Conservation (phyloP, 1,139 yeast species). For the Saccharomycopsis hybrid region DNA sequence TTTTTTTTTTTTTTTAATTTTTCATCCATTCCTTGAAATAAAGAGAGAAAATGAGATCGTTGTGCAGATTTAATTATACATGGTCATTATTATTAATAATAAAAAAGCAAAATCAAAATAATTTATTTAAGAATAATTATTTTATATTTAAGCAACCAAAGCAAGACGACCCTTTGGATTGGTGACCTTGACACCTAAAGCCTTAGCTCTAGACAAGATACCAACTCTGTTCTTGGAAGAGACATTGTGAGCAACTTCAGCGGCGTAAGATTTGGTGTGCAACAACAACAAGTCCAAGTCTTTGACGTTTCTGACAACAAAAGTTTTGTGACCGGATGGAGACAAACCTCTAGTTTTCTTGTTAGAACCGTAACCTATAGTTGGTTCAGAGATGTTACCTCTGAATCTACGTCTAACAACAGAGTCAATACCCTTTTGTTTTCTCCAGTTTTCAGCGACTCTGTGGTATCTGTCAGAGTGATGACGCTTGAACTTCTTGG, state of each 20-base stretch:
- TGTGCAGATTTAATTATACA: no score
- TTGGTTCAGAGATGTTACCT: constrained; percentile 98
- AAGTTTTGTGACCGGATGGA: constrained; percentile 98
- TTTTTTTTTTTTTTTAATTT: no score
- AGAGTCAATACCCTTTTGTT: constrained; percentile 99
- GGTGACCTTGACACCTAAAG: constrained; percentile 98
- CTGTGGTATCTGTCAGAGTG: constrained; percentile 99
- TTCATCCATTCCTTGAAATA: no score
- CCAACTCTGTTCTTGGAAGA: constrained; percentile 98
- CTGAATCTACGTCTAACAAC: constrained; percentile 99
- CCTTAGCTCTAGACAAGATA: constrained; percentile 95
- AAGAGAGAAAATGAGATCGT: no score
- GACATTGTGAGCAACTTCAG: constrained; percentile 98
- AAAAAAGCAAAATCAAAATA: no score
- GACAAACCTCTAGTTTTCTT: constrained; percentile 93
- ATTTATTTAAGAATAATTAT: no score
- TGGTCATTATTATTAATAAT: background rate
- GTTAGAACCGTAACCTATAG: constrained; percentile 99
- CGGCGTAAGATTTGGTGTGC: constrained; percentile 99
- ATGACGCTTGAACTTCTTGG: constrained; percentile 99
- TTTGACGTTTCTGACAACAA: constrained; percentile 84
- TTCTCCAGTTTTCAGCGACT: constrained; percentile 99
- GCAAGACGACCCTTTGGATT: constrained; percentile 98
- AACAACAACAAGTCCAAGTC: constrained; percentile 93
- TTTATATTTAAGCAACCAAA: constrained; percentile 61